A percentile compares a stretch with the other conserved stretches of the same genome.
Conservation (phyloP, 306 rosid species). For the Gleditsia sinensis region DNA sequence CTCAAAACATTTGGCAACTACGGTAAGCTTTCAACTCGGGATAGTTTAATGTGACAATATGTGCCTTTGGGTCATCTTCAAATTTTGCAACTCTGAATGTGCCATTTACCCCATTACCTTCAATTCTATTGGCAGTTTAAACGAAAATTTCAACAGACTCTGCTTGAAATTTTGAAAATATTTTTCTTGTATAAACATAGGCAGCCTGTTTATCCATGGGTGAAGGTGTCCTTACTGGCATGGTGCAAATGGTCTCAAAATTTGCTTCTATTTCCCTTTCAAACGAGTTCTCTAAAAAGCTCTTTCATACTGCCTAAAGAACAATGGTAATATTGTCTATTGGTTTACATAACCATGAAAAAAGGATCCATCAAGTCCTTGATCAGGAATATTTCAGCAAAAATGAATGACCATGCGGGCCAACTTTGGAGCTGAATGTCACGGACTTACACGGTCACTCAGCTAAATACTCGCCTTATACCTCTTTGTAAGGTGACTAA, state of each 20-base stretch:
- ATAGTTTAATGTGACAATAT: conserved; percentile 66
- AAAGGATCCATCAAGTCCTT: conserved; percentile 72
- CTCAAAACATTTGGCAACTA: conserved; percentile 96
- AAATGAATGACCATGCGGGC: conserved; percentile 86
- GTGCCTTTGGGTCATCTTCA: conserved; percentile 84
- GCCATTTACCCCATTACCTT: conserved; percentile 76
- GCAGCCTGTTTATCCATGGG: conserved; percentile 98
- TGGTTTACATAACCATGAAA: conserved; percentile 87
- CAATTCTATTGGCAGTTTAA: conserved; percentile 89
- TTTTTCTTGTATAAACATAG: conserved; percentile 75
- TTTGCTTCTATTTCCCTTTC: conserved; percentile 89
- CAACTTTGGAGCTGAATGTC: no score
- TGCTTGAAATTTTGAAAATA: conserved; percentile 84
- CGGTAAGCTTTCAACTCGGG: conserved; percentile 81
- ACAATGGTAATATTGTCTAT: conserved; percentile 82
- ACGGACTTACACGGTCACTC: no score
- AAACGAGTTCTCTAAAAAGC: conserved; percentile 77
- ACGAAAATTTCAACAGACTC: conserved; percentile 93
- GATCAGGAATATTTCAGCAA: conserved; percentile 78
- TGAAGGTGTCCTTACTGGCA: conserved; percentile 85
- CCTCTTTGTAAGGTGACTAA: no score
- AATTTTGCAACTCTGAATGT: conserved; percentile 90
- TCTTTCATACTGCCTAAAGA: conserved; percentile 89
- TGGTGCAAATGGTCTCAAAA: conserved; percentile 77
- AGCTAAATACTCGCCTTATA: no score